Conservation (phyloP, 139 green algal genomes). For the Dunaliella sp. region DNA sequence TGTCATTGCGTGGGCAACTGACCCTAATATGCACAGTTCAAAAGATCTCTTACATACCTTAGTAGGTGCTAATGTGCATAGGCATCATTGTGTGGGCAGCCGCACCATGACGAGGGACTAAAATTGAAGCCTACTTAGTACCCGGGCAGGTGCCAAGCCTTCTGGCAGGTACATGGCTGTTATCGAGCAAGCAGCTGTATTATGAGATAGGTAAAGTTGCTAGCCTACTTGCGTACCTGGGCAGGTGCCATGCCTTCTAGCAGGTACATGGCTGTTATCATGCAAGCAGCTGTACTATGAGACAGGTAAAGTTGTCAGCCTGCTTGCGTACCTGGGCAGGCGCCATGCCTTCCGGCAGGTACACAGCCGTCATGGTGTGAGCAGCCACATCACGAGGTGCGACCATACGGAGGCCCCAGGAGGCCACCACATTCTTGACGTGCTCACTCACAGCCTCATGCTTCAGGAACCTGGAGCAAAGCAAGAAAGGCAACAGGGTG, state of each 20-base stretch:
- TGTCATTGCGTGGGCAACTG: slow-evolving; percentile 19
- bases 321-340: slow-evolving; percentile 7
- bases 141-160: too few relatives aligned
- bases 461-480: slow-evolving; percentile 12
- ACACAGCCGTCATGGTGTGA: slow-evolving; percentile 22
- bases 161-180: too few relatives aligned
- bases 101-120: too few relatives aligned
- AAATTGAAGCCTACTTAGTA: too few relatives aligned
- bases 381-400: background rate
- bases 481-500: too few relatives aligned
- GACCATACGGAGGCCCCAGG: slow-evolving; percentile 23
- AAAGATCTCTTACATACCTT: slow-evolving; percentile 1
- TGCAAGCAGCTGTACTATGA: slow-evolving; percentile 3
- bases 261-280: slow-evolving; percentile 16
- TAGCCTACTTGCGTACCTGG: too few relatives aligned
- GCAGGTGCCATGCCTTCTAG: too few relatives aligned
- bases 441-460: slow-evolving; percentile 9
- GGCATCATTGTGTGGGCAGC: too few relatives aligned
- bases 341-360: slow-evolving; percentile 9
- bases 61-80: background rate
- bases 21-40: too few relatives aligned
- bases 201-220: too few relatives aligned
- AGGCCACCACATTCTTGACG: slow-evolving; percentile 14
- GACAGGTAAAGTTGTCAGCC: too few relatives aligned
- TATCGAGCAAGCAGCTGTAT: too few relatives aligned